These are phyloP conservation scores for Coemansia sp. DNA, from an alignment of 192 early-diverging fungal species.

Conservation along the genomic window DNA sequence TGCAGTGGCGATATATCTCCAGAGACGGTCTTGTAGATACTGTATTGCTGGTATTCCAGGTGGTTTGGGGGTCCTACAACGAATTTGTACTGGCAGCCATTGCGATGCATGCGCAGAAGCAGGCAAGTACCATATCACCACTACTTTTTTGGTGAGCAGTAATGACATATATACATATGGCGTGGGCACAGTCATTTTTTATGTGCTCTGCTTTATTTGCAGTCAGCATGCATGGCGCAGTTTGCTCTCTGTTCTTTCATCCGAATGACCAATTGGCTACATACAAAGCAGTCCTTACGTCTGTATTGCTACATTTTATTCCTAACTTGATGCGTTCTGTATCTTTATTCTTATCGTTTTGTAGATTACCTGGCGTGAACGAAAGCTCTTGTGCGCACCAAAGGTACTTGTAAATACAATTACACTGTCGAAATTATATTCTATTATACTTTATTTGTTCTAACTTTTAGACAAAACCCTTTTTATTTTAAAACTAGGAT, in stretches of 20 bases:
- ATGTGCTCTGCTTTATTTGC: neutral
- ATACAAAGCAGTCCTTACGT: no score
- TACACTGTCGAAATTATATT: no score
- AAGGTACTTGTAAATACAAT: constrained; percentile 6
- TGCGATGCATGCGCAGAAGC: constrained; percentile 5
- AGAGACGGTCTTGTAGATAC: neutral
- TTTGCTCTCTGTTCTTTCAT: no score
- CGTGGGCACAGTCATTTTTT: neutral
- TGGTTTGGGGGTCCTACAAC: neutral
- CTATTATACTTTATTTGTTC: neutral
- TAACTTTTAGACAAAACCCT: neutral
- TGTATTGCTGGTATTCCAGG: neutral
- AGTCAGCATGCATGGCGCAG: no score
- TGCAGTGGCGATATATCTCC: no score
- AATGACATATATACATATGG: no score
- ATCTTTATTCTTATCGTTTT: neutral
- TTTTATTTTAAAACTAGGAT: constrained; percentile 8
- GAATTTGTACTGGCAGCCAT: constrained; percentile 5
- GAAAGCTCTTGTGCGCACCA: constrained; percentile 10
- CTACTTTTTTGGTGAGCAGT: no score
- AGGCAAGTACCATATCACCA: constrained; percentile 3
- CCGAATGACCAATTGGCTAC: no score
- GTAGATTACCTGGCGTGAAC: constrained; percentile 15
- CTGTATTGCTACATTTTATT: no score
- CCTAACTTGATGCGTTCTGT: no score